phyloP scores from a whole-genome alignment of 768 basidiomycete genomes.

The Suillus lakei region DNA sequence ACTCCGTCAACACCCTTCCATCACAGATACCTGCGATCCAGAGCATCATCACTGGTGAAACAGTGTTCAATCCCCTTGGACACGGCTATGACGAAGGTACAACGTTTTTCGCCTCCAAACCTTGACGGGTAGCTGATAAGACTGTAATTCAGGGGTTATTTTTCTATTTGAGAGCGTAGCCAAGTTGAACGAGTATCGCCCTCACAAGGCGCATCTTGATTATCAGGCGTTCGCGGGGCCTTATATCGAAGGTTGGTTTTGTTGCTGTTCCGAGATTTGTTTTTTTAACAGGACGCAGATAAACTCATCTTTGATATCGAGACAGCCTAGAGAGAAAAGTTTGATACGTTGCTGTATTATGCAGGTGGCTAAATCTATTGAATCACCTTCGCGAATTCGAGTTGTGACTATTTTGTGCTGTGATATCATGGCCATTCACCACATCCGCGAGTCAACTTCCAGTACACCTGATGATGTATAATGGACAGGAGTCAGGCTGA shows the following conservation, averaged over 20 bases:
- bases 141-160: constrained; percentile 28
- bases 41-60: constrained; percentile 16
- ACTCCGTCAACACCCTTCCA: constrained; percentile 12
- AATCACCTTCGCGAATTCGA: not conserved
- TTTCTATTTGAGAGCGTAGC: constrained; percentile 26
- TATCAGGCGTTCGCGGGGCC: constrained; percentile 12
- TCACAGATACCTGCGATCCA: constrained; percentile 24
- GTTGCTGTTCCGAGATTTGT: not conserved
- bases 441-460: not conserved
- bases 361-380: constrained; percentile 8
- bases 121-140: no score
- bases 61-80: constrained; percentile 20
- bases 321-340: constrained; percentile 12
- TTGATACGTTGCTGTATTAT: not conserved
- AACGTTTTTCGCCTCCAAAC: not conserved
- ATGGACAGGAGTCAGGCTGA: no score
- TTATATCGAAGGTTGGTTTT: constrained; percentile 23
- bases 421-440: not conserved
- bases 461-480: not conserved
- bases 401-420: constrained; percentile 2
- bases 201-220: constrained; percentile 21
- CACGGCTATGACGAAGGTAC: constrained; percentile 28
- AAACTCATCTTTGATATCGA: constrained; percentile 27
- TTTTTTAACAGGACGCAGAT: constrained; percentile 16
- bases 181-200: constrained; percentile 14